Evolutionary conservation across 768 basidiomycete genomes (phyloP).

Genomic region (Amanita inopinata): DNA sequence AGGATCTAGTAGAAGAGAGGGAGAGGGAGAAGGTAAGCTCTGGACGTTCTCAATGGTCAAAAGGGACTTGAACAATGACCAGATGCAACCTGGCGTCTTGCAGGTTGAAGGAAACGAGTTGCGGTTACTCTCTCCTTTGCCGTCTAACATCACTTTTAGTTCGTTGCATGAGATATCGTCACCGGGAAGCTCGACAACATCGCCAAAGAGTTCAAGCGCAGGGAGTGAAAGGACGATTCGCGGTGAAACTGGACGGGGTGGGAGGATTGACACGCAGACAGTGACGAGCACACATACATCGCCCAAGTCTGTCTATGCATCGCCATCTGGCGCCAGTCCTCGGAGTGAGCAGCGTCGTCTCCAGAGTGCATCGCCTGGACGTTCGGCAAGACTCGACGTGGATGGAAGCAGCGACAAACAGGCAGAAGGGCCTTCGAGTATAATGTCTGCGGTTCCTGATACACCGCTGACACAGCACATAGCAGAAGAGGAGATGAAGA

Average conservation of each 20-base stretch:
- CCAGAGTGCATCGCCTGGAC: too few species aligned
- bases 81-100: too few species aligned
- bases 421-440: not conserved
- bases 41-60: too few species aligned
- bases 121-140: slow-evolving; percentile 13
- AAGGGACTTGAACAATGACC: too few species aligned
- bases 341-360: not conserved
- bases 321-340: too few species aligned
- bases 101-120: not conserved
- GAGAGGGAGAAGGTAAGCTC: slow-evolving; percentile 27
- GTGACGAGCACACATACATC: not conserved
- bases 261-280: not conserved
- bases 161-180: not conserved
- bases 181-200: not conserved
- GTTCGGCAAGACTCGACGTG: too few species aligned
- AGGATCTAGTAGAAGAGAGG: slow-evolving; percentile 31
- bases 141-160: not conserved
- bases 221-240: not conserved
- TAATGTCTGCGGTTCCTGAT: not conserved
- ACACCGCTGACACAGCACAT: not conserved
- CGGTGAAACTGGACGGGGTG: not conserved
- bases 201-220: not conserved
- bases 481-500: slow-evolving; percentile 2
- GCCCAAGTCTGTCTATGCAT: not conserved
- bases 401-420: not conserved